Evolutionary conservation across 805 yeast species (phyloP).

Genomic region (Candida bentonensis): DNA sequence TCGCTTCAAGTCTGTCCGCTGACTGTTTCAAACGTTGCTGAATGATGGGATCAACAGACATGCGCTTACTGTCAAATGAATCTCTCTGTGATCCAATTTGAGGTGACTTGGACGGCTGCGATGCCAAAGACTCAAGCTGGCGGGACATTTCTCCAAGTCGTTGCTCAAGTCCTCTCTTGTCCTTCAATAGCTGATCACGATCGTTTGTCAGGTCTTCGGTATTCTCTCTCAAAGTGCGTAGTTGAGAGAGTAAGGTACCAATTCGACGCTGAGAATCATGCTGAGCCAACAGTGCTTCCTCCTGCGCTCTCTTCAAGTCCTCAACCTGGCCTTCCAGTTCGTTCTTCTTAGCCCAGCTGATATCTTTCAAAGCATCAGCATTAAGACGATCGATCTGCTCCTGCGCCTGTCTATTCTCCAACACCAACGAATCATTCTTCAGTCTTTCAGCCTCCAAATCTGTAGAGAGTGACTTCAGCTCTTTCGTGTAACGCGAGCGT

Average conservation of each 20-base stretch:
- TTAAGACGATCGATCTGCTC: conserved; percentile 7
- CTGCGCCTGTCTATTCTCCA: conserved; percentile 29
- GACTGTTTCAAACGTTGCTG: conserved; percentile 8
- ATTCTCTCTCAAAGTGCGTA: conserved; percentile 39
- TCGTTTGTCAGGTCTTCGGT: conserved; percentile 46
- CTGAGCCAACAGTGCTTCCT: conserved; percentile 26
- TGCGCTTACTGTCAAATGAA: not conserved
- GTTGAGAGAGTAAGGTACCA: conserved; percentile 35
- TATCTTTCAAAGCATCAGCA: not conserved
- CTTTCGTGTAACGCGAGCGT: conserved; percentile 18
- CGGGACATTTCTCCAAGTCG: conserved; percentile 26
- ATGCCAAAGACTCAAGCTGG: conserved; percentile 29
- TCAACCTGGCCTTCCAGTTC: conserved; percentile 17
- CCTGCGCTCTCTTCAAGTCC: conserved; percentile 28
- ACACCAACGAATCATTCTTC: conserved; percentile 41
- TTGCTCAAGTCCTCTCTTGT: conserved; percentile 30
- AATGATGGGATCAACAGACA: not conserved
- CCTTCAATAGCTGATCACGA: conserved; percentile 40
- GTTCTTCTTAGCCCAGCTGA: conserved; percentile 6
- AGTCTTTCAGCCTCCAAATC: conserved; percentile 21
- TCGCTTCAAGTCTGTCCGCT: conserved; percentile 23
- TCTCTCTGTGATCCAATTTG: not conserved
- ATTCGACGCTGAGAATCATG: conserved; percentile 33
- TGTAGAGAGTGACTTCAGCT: conserved; percentile 14
- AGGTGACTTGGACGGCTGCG: not conserved